Conservation (phyloP, 495 filamentous ascomycete genomes). For the Staphylotrichum longicolle region DNA sequence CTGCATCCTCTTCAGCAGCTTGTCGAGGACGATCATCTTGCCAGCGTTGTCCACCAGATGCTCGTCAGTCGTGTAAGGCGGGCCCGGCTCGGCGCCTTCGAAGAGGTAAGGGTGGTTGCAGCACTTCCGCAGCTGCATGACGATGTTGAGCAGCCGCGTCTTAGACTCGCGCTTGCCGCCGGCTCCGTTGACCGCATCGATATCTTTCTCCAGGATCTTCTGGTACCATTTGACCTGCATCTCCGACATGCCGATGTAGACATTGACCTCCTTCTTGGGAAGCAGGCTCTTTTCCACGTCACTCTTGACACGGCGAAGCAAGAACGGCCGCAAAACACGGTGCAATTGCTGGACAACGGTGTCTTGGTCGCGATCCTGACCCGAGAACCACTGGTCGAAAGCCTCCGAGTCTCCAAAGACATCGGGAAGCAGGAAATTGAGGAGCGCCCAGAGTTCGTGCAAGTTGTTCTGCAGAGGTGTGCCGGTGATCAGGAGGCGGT, state of each 20-base stretch:
- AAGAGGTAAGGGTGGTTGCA: slow-evolving; percentile 99
- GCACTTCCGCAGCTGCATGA: slow-evolving; percentile 99
- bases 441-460: slow-evolving; percentile 97
- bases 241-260: slow-evolving; percentile 97
- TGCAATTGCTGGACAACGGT: slow-evolving; percentile 97
- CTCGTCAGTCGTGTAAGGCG: slow-evolving; percentile 97
- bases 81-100: slow-evolving; percentile 95
- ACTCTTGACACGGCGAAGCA: slow-evolving; percentile 93
- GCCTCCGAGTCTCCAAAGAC: slow-evolving; percentile 96
- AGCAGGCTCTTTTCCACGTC: slow-evolving; percentile 98
- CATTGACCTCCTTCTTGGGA: slow-evolving; percentile 95
- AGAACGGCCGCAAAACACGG: slow-evolving; percentile 86
- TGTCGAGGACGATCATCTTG: slow-evolving; percentile 98
- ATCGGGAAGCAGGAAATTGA: slow-evolving; percentile 96
- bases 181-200: slow-evolving; percentile 97
- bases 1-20: slow-evolving; percentile 79
- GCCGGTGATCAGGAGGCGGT: slow-evolving; percentile 92
- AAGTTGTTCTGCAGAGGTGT: slow-evolving; percentile 98
- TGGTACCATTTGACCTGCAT: slow-evolving; percentile 99
- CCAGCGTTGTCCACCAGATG: slow-evolving; percentile 91
- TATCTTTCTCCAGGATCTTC: slow-evolving; percentile 98
- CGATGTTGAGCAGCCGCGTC: slow-evolving; percentile 97
- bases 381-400: slow-evolving; percentile 98
- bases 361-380: slow-evolving; percentile 84
- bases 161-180: slow-evolving; percentile 98